These are phyloP conservation scores for Cladophialophora chaetospira DNA, from an alignment of 2,329 filamentous ascomycete genomes.

Conservation along the genomic window DNA sequence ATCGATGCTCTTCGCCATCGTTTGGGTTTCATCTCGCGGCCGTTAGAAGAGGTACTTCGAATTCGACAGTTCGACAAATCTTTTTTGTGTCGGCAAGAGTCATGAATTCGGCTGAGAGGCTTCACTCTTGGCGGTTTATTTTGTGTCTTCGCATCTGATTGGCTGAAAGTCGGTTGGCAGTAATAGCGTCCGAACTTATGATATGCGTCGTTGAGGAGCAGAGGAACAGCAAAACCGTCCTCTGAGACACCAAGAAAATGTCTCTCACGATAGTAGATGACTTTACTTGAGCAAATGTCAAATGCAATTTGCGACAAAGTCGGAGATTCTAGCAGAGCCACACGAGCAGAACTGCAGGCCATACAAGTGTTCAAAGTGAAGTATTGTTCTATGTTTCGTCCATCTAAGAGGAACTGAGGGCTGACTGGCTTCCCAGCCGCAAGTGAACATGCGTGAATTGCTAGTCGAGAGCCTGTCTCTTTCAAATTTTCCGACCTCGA, in stretches of 20 bases:
- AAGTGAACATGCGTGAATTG: constrained; percentile 4
- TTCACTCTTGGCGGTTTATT: neutral
- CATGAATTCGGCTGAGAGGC: too few species aligned
- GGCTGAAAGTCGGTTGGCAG: neutral
- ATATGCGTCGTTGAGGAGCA: too few species aligned
- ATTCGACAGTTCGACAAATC: too few species aligned
- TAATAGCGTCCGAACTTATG: too few species aligned
- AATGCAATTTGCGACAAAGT: too few species aligned
- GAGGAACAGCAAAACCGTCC: too few species aligned
- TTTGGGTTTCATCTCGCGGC: constrained; percentile 27
- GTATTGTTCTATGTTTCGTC: constrained; percentile 12
- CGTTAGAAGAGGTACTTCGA: too few species aligned
- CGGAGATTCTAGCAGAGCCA: too few species aligned
- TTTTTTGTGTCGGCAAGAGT: too few species aligned
- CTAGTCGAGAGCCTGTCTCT: constrained; percentile 22
- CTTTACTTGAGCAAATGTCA: too few species aligned
- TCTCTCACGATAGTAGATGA: too few species aligned
- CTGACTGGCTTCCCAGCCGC: constrained; percentile 7
- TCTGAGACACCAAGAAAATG: too few species aligned
- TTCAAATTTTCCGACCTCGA: constrained; percentile 7
- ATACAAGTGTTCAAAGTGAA: neutral
- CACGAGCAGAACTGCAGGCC: neutral
- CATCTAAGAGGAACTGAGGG: constrained; percentile 16
- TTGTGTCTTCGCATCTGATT: neutral
- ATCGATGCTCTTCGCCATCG: constrained; percentile 56